phyloP scores from a whole-genome alignment of 2,329 filamentous ascomycete species.

The Penicillium rolfsii region DNA sequence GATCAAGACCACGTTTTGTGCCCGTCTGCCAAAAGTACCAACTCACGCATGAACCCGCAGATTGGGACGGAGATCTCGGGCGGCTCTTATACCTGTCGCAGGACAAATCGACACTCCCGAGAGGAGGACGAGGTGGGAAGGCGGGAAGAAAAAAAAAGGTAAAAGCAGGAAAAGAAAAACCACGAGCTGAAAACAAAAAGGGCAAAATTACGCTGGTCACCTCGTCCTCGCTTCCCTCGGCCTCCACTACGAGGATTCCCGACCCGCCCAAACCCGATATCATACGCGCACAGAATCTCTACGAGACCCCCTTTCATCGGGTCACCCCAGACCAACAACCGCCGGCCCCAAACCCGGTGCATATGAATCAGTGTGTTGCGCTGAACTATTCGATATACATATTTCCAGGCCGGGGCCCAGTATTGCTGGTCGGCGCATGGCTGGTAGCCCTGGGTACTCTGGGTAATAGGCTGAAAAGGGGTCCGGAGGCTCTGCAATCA shows the following conservation, averaged over 20 bases:
- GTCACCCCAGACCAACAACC: constrained; percentile 21
- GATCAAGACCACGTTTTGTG: not conserved
- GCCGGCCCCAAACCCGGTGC: constrained; percentile 8
- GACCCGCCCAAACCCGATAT: constrained; percentile 30
- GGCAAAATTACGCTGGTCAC: constrained; percentile 14
- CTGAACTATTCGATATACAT: constrained; percentile 1
- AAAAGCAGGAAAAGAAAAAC: not conserved
- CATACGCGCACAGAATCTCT: constrained; percentile 6
- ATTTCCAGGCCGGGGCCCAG: not conserved
- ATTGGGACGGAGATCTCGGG: constrained; percentile 2
- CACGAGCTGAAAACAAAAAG: not conserved
- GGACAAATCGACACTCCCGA: not conserved
- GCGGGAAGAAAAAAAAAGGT: not conserved
- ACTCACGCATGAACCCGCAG: constrained; percentile 8
- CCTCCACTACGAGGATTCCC: constrained; percentile 27
- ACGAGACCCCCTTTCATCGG: constrained; percentile 17
- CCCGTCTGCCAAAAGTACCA: not conserved
- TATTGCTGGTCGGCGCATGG: not conserved
- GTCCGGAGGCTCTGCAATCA: constrained; percentile 24
- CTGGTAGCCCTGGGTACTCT: not conserved
- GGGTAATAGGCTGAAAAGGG: not conserved
- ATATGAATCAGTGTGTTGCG: not conserved
- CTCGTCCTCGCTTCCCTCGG: constrained; percentile 25
- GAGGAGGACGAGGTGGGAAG: not conserved
- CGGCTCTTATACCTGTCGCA: constrained; percentile 9